Conservation (phyloP, 2,329 filamentous ascomycete species). For the Colletotrichum noveboracense region DNA sequence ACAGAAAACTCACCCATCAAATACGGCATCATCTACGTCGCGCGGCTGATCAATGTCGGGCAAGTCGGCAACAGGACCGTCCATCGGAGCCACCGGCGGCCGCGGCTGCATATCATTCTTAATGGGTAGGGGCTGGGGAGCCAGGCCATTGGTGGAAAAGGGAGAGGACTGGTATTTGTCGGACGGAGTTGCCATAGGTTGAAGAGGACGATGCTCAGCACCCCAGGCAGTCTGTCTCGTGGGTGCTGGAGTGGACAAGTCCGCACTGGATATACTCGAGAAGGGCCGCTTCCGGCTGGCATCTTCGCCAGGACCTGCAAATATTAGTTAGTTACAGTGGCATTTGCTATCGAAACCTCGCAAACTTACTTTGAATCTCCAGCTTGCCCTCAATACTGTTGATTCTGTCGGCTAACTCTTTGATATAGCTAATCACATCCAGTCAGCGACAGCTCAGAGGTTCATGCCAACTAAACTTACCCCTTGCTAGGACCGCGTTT, state of each 20-base stretch:
- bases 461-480: slow-evolving; percentile 44
- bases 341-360: background rate
- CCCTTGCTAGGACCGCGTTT: slow-evolving; percentile 91
- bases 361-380: slow-evolving; percentile 45
- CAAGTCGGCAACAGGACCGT: slow-evolving; percentile 38
- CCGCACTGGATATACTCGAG: slow-evolving; percentile 39
- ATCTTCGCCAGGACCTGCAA: slow-evolving; percentile 21
- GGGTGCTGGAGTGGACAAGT: slow-evolving; percentile 38
- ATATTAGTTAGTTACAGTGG: background rate
- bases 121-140: slow-evolving; percentile 48
- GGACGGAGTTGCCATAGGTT: slow-evolving; percentile 42
- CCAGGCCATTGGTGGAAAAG: slow-evolving; percentile 48
- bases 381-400: slow-evolving; percentile 83
- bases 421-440: slow-evolving; percentile 73
- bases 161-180: slow-evolving; percentile 27
- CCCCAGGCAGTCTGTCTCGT: slow-evolving; percentile 51
- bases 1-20: slow-evolving; percentile 45
- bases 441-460: slow-evolving; percentile 14
- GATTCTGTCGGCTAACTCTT: slow-evolving; percentile 85
- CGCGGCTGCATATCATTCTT: slow-evolving; percentile 42
- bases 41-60: slow-evolving; percentile 37
- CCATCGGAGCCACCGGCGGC: slow-evolving; percentile 37
- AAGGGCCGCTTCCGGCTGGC: slow-evolving; percentile 37
- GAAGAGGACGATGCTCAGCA: slow-evolving; percentile 51
- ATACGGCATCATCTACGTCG: slow-evolving; percentile 49